These are phyloP conservation scores for Phytomonas sp. DNA, from an alignment of 208 protist species.

Conservation along the genomic window DNA sequence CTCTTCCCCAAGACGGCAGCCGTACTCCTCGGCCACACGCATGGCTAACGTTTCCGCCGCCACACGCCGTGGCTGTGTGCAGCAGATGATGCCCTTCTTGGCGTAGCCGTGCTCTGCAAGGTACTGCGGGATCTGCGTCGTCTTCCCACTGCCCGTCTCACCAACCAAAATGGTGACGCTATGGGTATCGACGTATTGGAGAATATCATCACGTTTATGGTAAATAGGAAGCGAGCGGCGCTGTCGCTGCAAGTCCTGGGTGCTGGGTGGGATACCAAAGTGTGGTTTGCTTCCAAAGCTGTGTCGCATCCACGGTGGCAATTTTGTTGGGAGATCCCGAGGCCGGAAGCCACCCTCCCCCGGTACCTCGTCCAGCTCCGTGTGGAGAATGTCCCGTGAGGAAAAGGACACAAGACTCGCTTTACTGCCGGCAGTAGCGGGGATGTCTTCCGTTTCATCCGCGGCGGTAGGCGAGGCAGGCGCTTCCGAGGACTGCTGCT, in stretches of 20 bases:
- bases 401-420: background rate
- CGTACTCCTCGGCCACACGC: conserved; percentile 98
- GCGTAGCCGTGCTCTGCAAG: conserved; percentile 88
- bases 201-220: conserved; percentile 81
- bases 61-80: conserved; percentile 98
- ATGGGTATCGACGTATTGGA: conserved; percentile 80
- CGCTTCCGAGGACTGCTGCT: conserved; percentile 12
- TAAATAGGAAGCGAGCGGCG: conserved; percentile 93
- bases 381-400: conserved; percentile 27
- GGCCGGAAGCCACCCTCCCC: conserved; percentile 62
- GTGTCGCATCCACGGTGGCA: conserved; percentile 82
- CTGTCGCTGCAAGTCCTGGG: conserved; percentile 68
- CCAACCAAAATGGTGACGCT: conserved; percentile 89
- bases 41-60: conserved; percentile 98
- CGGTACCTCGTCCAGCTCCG: conserved; percentile 49
- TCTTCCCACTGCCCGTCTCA: conserved; percentile 97
- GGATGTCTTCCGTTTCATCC: background rate
- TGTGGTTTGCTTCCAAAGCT: conserved; percentile 53
- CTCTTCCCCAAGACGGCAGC: conserved; percentile 94
- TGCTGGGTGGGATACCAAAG: conserved; percentile 52
- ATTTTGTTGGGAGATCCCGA: conserved; percentile 32
- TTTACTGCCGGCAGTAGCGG: background rate
- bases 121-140: conserved; percentile 95
- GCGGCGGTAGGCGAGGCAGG: conserved; percentile 1
- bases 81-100: conserved; percentile 70